Conservation (phyloP, 1,284 basidiomycete genomes). For the Rhodotorula sp. region DNA sequence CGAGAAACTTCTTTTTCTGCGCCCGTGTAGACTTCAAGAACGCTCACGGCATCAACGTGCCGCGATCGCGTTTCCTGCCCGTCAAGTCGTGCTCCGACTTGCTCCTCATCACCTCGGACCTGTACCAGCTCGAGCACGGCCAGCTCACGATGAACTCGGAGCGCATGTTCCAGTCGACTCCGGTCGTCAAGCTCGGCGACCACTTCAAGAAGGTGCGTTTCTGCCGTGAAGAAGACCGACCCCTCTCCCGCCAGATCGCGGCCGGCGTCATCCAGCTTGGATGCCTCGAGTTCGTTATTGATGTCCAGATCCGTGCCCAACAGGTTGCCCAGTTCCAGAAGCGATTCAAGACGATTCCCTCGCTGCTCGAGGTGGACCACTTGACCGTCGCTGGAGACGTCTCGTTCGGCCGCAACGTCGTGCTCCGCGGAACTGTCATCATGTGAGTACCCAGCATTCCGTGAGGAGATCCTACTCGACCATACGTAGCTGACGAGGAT, state of each 20-base stretch:
- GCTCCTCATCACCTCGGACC: constrained; percentile 92
- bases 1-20: not conserved
- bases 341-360: constrained; percentile 94
- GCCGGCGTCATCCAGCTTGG: no score
- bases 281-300: no score
- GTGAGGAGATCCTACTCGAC: no score
- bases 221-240: no score
- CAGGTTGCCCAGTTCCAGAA: constrained; percentile 82
- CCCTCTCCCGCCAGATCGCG: no score
- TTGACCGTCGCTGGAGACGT: constrained; percentile 93
- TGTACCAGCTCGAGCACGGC: constrained; percentile 95
- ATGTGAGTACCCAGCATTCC: not conserved
- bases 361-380: constrained; percentile 82
- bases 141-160: constrained; percentile 72
- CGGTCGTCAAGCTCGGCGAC: constrained; percentile 66
- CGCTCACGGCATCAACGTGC: constrained; percentile 96
- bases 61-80: constrained; percentile 93
- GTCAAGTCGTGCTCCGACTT: constrained; percentile 64
- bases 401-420: constrained; percentile 90
- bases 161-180: constrained; percentile 87
- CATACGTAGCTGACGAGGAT: constrained; percentile 44
- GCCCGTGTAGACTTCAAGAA: constrained; percentile 65
- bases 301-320: no score
- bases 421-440: constrained; percentile 52
- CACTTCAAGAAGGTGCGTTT: constrained; percentile 64